These are phyloP conservation scores for Rhizophagus prolifer DNA, from an alignment of 192 early-diverging fungal genomes.

Conservation along the genomic window DNA sequence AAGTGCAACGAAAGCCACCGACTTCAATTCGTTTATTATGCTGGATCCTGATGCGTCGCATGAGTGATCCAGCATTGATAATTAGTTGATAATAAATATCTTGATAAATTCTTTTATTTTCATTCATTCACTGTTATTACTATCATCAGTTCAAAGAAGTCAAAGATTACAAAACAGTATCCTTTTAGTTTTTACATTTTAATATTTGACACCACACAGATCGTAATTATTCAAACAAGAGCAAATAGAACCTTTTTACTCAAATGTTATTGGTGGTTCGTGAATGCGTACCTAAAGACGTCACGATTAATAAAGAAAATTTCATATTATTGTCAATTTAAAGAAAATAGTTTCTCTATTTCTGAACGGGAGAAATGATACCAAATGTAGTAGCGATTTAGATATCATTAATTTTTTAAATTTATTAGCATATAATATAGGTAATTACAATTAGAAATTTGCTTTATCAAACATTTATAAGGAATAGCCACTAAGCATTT, in stretches of 20 bases:
- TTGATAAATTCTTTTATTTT: no score
- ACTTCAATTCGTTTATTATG: conserved; percentile 36
- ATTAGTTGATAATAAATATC: neutral
- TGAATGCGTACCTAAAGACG: conserved; percentile 29
- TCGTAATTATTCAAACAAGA: conserved; percentile 27
- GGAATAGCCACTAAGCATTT: neutral
- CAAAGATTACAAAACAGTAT: conserved; percentile 29
- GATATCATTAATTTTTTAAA: no score
- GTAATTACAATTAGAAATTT: no score
- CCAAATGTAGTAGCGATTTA: conserved; percentile 46
- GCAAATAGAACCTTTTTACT: conserved; percentile 41
- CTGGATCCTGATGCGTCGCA: conserved; percentile 32
- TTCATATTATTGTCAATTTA: conserved; percentile 28
- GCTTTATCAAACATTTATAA: no score
- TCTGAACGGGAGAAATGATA: conserved; percentile 40
- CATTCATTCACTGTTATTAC: no score
- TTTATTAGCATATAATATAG: no score
- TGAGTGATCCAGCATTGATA: neutral
- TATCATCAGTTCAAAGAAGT: conserved; percentile 23
- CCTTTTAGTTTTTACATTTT: neutral
- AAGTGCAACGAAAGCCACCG: conserved; percentile 30
- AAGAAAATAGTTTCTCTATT: conserved; percentile 44
- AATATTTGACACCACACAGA: conserved; percentile 23
- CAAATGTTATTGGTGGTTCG: conserved; percentile 41
- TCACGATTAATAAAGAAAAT: no score